phyloP scores from a whole-genome alignment of 306 rosid species.

The Vicia sativa region DNA sequence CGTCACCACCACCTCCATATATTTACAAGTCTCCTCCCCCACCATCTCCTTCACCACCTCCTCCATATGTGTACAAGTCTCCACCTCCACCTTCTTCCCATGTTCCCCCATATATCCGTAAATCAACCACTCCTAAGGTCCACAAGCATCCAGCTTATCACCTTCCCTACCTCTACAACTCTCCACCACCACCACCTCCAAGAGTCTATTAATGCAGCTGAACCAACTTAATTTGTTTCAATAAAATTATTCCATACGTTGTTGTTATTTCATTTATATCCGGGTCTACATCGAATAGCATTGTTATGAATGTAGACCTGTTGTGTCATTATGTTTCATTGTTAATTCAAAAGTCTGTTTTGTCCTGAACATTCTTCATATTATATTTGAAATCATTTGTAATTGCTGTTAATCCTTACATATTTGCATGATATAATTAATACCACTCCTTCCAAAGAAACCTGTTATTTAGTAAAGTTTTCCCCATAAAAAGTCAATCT shows the following conservation, averaged over 20 bases:
- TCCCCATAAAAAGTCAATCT: not conserved
- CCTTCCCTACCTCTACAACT: not conserved
- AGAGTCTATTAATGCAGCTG: not conserved
- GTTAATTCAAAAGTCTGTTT: not conserved
- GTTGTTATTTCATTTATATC: not conserved
- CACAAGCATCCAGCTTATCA: not conserved
- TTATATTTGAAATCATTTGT: not conserved
- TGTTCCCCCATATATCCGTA: not conserved
- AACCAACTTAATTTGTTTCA: not conserved
- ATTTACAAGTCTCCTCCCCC: not conserved
- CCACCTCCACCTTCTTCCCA: not conserved
- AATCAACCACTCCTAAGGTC: not conserved
- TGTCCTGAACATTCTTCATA: not conserved
- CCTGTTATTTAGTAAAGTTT: not conserved
- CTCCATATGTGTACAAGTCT: not conserved
- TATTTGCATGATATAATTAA: no score
- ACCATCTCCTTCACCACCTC: not conserved
- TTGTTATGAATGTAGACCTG: not conserved
- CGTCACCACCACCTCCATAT: not conserved
- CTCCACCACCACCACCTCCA: constrained; percentile 6
- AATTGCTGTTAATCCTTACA: not conserved
- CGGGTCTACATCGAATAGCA: not conserved
- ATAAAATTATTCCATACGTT: not conserved
- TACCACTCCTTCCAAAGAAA: no score
- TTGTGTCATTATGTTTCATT: not conserved